phyloP scores from a whole-genome alignment of 371 early-diverging fungal species.

The Coemansia sp. region DNA sequence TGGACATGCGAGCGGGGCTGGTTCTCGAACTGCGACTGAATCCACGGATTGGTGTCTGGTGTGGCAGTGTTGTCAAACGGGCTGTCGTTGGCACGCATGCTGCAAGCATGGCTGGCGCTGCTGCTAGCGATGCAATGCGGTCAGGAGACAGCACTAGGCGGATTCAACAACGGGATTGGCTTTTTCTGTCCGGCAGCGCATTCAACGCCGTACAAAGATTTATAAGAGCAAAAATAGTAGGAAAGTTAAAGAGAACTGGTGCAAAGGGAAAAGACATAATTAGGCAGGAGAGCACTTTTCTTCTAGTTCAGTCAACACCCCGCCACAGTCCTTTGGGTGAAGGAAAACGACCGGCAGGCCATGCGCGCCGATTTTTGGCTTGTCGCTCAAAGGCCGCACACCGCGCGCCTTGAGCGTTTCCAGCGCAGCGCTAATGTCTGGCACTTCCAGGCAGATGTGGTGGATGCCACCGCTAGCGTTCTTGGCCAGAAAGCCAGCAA shows the following conservation, averaged over 20 bases:
- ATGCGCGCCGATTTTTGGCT: slow-evolving; percentile 83
- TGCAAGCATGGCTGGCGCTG: slow-evolving; percentile 7
- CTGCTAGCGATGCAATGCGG: neutral
- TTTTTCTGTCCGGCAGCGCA: neutral
- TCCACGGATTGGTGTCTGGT: slow-evolving; percentile 20
- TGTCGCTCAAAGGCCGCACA: slow-evolving; percentile 61
- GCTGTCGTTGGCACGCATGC: slow-evolving; percentile 3
- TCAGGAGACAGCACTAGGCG: neutral
- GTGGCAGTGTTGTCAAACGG: neutral
- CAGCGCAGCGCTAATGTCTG: slow-evolving; percentile 58
- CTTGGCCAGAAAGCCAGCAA: slow-evolving; percentile 69
- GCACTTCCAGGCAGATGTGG: slow-evolving; percentile 77
- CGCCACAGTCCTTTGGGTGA: slow-evolving; percentile 82
- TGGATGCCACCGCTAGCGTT: slow-evolving; percentile 78
- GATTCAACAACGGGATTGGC: neutral
- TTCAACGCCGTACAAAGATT: neutral
- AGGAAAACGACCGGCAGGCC: slow-evolving; percentile 75
- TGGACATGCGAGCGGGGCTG: neutral
- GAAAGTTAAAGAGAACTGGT: neutral
- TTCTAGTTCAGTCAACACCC: slow-evolving; percentile 75
- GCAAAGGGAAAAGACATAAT: neutral
- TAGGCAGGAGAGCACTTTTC: slow-evolving; percentile 2
- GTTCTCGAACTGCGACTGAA: neutral
- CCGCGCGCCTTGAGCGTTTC: slow-evolving; percentile 55
- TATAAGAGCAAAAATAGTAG: neutral